Conservation (phyloP, 768 basidiomycete species). For the Rhizopogon sp. region DNA sequence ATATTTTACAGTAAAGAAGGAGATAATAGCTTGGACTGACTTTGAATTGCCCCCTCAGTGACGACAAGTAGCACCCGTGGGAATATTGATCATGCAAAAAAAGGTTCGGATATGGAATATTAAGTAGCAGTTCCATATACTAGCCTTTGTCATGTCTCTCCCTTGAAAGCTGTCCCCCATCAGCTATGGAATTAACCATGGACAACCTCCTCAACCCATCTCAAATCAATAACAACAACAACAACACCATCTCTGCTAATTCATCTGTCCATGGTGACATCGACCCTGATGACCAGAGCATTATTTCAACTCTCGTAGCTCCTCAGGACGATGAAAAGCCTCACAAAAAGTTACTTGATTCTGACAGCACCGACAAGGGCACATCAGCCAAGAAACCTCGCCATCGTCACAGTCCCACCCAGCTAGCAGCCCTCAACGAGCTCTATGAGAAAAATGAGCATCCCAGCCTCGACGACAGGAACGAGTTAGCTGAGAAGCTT, state of each 20-base stretch:
- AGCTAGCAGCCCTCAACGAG: constrained; percentile 72
- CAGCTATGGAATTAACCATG: constrained; percentile 23
- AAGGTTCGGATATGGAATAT: constrained; percentile 36
- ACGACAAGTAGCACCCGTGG: constrained; percentile 19
- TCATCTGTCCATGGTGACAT: constrained; percentile 5
- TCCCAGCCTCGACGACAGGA: constrained; percentile 64
- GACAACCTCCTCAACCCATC: constrained; percentile 14
- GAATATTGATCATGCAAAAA: constrained; percentile 23
- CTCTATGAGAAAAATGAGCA: constrained; percentile 76
- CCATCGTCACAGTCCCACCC: constrained; percentile 67
- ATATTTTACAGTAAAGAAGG: not conserved
- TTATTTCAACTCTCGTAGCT: not conserved
- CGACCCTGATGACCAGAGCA: not conserved
- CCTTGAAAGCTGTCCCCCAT: constrained; percentile 23
- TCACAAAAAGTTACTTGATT: constrained; percentile 18
- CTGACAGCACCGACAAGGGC: constrained; percentile 17
- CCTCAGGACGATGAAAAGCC: constrained; percentile 22
- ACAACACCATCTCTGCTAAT: constrained; percentile 6
- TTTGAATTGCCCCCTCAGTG: constrained; percentile 3
- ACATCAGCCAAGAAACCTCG: constrained; percentile 60
- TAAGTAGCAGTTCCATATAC: constrained; percentile 31
- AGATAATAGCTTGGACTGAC: not conserved
- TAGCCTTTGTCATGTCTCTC: constrained; percentile 34
- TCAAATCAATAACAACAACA: constrained; percentile 7
- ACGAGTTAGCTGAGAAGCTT: constrained; percentile 62